These are phyloP conservation scores for Claviceps sp. DNA, from an alignment of 2,329 filamentous ascomycete species.

Conservation along the genomic window DNA sequence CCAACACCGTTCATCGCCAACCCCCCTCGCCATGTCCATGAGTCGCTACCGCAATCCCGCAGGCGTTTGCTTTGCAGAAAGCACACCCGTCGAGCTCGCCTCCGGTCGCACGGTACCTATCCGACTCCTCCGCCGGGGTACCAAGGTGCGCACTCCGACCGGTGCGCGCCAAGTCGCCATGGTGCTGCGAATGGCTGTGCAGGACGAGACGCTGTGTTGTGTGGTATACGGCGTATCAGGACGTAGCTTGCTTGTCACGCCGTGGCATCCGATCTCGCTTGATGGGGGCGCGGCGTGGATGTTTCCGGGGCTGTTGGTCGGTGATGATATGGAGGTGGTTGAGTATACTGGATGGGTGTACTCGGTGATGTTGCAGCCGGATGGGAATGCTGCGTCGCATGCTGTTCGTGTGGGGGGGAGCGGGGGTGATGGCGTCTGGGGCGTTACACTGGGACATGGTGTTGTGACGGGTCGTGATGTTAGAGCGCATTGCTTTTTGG, in stretches of 20 bases:
- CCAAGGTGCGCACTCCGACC: constrained; percentile 33
- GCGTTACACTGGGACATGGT: constrained; percentile 47
- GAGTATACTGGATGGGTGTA: not conserved
- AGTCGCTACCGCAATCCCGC: constrained; percentile 25
- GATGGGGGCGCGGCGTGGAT: constrained; percentile 25
- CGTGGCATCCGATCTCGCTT: constrained; percentile 43
- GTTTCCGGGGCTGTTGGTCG: constrained; percentile 20
- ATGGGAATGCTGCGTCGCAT: constrained; percentile 23
- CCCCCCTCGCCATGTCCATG: constrained; percentile 25
- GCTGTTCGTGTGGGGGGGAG: constrained; percentile 28
- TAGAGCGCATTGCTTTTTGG: constrained; percentile 18
- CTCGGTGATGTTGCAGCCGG: not conserved
- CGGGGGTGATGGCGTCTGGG: constrained; percentile 25
- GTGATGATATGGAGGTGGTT: too few relatives aligned
- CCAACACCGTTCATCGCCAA: not conserved
- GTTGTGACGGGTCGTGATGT: constrained; percentile 21
- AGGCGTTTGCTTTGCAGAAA: constrained; percentile 40
- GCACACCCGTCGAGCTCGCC: constrained; percentile 31
- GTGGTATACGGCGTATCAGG: constrained; percentile 15
- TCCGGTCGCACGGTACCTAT: constrained; percentile 27
- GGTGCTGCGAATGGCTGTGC: constrained; percentile 36
- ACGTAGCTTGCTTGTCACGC: constrained; percentile 34
- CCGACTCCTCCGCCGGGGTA: constrained; percentile 29
- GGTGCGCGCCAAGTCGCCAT: constrained; percentile 35
- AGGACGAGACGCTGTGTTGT: constrained; percentile 26